Conservation (phyloP, 2,329 filamentous ascomycete genomes). For the Phaeosphaeriaceae sp. region DNA sequence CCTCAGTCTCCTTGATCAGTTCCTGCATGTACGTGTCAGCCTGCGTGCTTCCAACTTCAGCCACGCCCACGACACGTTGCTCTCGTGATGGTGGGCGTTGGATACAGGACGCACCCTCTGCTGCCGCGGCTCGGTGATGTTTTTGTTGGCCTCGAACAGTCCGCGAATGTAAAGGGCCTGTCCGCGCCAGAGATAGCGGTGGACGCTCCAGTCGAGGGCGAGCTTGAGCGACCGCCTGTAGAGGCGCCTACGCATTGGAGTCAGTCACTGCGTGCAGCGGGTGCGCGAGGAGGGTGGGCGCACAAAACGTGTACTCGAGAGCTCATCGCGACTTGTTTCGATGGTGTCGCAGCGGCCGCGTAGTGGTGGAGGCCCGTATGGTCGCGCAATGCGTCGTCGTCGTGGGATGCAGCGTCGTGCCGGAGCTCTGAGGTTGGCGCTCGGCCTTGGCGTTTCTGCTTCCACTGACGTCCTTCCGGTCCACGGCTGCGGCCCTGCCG, state of each 20-base stretch:
- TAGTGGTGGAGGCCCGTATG: conserved; percentile 15
- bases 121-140: conserved; percentile 82
- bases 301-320: conserved; percentile 48
- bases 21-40: conserved; percentile 62
- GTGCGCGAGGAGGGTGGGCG: conserved; percentile 22
- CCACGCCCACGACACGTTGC: not conserved
- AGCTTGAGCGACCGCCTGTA: conserved; percentile 95
- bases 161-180: conserved; percentile 96
- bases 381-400: conserved; percentile 41
- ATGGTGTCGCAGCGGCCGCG: conserved; percentile 19
- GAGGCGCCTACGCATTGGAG: conserved; percentile 63
- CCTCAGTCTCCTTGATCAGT: conserved; percentile 86
- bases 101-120: conserved; percentile 69
- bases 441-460: conserved; percentile 18
- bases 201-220: conserved; percentile 92
- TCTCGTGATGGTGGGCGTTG: not conserved
- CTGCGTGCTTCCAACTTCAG: not conserved
- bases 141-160: conserved; percentile 91
- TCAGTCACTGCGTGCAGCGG: conserved; percentile 32
- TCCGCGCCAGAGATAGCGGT: conserved; percentile 91
- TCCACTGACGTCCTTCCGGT: conserved; percentile 6
- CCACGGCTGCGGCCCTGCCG: not conserved
- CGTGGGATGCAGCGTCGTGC: conserved; percentile 10
- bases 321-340: conserved; percentile 46
- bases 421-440: conserved; percentile 25